A percentile compares a stretch with the other conserved stretches of the same genome.
These are phyloP conservation scores for Amorphotheca resinae DNA, from an alignment of 495 filamentous ascomycete genomes.

Conservation along the genomic window DNA sequence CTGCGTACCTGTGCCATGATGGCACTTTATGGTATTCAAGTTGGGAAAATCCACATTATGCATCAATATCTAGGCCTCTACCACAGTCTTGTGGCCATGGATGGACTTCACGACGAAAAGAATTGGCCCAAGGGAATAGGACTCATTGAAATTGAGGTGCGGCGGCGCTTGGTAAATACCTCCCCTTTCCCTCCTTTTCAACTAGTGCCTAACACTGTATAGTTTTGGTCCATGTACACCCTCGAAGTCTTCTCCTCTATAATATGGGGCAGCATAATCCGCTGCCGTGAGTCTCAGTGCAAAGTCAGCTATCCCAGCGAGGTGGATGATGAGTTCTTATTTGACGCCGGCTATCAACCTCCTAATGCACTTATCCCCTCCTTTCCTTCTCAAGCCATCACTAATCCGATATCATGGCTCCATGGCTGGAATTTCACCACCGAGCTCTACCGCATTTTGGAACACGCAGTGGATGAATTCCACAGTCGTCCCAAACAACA, in stretches of 20 bases:
- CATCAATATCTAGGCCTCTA: conserved; percentile 37
- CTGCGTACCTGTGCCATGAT: conserved; percentile 35
- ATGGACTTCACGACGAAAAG: conserved; percentile 35
- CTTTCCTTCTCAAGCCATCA: conserved; percentile 8
- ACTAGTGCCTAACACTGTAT: conserved; percentile 5
- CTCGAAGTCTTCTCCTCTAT: conserved; percentile 37
- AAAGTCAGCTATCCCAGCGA: conserved; percentile 33
- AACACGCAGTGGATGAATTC: conserved; percentile 31
- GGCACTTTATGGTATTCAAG: conserved; percentile 35
- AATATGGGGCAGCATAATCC: conserved; percentile 35
- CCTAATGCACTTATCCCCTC: neutral
- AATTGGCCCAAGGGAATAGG: conserved; percentile 34
- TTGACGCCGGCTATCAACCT: conserved; percentile 18
- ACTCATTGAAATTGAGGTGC: conserved; percentile 33
- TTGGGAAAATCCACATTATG: conserved; percentile 32
- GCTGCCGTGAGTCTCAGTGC: conserved; percentile 31
- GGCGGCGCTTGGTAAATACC: conserved; percentile 31
- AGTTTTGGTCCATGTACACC: conserved; percentile 44
- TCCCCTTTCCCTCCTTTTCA: neutral
- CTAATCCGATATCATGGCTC: conserved; percentile 29
- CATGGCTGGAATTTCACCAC: conserved; percentile 41
- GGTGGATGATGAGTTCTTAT: conserved; percentile 31
- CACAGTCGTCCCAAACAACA: conserved; percentile 12
- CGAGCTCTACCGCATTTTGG: conserved; percentile 37
- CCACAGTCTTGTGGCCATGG: conserved; percentile 31